Percentiles rank a stretch among this genome's conserved stretches.
These are phyloP conservation scores for Aspergillus tanneri DNA, from an alignment of 2,329 filamentous ascomycete genomes.

Conservation along the genomic window DNA sequence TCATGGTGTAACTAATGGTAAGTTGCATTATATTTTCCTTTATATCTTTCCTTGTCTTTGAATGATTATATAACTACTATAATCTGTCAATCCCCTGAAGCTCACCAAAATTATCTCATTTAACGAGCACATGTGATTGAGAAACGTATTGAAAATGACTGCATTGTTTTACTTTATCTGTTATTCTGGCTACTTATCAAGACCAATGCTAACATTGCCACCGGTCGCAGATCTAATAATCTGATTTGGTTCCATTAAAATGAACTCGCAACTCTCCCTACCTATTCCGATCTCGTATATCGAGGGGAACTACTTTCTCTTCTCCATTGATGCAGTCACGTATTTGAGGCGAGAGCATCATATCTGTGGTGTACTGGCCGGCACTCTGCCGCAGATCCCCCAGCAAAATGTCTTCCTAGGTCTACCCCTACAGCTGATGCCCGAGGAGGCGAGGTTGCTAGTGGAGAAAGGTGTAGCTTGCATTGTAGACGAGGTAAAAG, in stretches of 20 bases:
- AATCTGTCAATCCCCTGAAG: constrained; percentile 87
- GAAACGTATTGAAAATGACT: constrained; percentile 45
- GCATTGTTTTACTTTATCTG: constrained; percentile 14
- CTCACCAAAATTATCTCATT: constrained; percentile 41
- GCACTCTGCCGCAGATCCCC: constrained; percentile 85
- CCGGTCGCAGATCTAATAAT: background rate
- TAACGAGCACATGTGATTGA: constrained; percentile 43
- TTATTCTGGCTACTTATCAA: constrained; percentile 5
- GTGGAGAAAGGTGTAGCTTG: constrained; percentile 74
- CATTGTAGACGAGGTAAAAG: constrained; percentile 74
- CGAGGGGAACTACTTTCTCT: constrained; percentile 79
- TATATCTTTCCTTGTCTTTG: constrained; percentile 26
- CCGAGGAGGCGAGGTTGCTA: constrained; percentile 81
- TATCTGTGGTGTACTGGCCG: constrained; percentile 81
- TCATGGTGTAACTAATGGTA: background rate
- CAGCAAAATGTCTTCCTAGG: constrained; percentile 94
- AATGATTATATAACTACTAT: constrained; percentile 65
- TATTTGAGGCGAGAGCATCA: constrained; percentile 75
- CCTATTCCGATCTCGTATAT: constrained; percentile 79
- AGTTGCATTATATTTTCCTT: no score
- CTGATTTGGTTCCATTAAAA: constrained; percentile 15
- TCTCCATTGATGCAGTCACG: constrained; percentile 78
- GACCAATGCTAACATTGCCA: constrained; percentile 25
- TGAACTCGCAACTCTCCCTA: constrained; percentile 44
- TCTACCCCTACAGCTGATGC: constrained; percentile 82